Evolutionary conservation across 179 eudicot species (phyloP).

Genomic region (Heliamphora pulchella): DNA sequence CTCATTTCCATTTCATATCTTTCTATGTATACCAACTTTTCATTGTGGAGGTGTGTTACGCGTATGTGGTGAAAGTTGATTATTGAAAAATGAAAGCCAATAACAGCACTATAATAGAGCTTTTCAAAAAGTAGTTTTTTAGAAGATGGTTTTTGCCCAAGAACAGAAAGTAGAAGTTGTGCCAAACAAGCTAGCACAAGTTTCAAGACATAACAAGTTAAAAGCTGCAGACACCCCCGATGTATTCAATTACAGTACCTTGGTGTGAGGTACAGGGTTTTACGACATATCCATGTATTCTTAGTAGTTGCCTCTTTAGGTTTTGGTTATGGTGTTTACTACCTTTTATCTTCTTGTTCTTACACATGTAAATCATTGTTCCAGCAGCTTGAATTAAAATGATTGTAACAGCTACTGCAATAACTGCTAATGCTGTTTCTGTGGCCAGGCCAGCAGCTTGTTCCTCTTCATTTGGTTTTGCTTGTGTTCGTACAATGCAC

Average conservation of each 20-base stretch:
- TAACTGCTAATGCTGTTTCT: too few species aligned
- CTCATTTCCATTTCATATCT: not conserved
- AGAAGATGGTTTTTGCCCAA: too few species aligned
- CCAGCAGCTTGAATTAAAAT: not conserved
- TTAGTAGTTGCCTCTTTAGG: not conserved
- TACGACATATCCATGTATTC: not conserved
- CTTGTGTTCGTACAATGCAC: not conserved
- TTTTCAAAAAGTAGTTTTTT: too few species aligned
- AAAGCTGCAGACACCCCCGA: too few species aligned
- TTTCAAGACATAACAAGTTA: too few species aligned
- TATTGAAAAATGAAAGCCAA: too few species aligned
- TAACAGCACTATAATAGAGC: too few species aligned
- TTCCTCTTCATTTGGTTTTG: slow-evolving; percentile 4
- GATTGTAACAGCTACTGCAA: not conserved
- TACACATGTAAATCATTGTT: not conserved
- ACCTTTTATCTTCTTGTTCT: not conserved
- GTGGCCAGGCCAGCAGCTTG: not conserved
- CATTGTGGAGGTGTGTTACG: not conserved
- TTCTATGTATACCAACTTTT: not conserved
- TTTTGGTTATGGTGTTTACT: not conserved
- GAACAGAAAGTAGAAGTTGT: too few species aligned
- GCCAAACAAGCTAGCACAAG: too few species aligned
- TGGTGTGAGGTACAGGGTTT: not conserved
- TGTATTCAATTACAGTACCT: too few species aligned
- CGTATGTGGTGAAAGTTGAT: too few species aligned